phyloP scores from a whole-genome alignment of 2,329 filamentous ascomycete species.

The Diaporthe eres region DNA sequence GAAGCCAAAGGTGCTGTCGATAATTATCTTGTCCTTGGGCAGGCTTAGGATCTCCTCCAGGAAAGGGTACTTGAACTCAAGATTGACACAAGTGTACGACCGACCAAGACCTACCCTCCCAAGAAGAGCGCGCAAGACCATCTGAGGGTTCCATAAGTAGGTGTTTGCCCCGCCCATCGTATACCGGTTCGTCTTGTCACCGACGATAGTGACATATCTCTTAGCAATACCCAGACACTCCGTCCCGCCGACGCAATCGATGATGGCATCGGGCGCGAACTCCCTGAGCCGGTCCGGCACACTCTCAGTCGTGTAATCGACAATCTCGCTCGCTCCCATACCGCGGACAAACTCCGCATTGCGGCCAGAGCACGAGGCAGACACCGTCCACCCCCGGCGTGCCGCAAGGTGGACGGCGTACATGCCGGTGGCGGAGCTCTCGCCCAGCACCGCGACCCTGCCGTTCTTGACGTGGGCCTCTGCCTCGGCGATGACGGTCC shows the following conservation, averaged over 20 bases:
- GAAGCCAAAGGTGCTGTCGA: constrained; percentile 30
- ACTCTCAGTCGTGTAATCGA: constrained; percentile 43
- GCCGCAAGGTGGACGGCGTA: constrained; percentile 42
- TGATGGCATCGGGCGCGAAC: constrained; percentile 40
- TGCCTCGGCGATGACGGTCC: constrained; percentile 40
- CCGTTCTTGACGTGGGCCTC: constrained; percentile 32
- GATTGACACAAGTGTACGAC: constrained; percentile 35
- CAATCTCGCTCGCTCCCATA: constrained; percentile 41
- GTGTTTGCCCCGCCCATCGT: constrained; percentile 37
- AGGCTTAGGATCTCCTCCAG: constrained; percentile 17
- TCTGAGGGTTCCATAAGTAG: constrained; percentile 35
- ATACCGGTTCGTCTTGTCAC: constrained; percentile 42
- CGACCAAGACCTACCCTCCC: constrained; percentile 28
- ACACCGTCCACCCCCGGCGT: constrained; percentile 43
- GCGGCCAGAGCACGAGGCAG: constrained; percentile 43
- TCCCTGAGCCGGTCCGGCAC: constrained; percentile 4
- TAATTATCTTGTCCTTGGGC: constrained; percentile 19
- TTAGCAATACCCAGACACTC: constrained; percentile 41
- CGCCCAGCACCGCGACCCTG: constrained; percentile 43
- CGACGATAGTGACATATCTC: constrained; percentile 44
- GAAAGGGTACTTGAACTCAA: constrained; percentile 21
- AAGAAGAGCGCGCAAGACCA: constrained; percentile 30
- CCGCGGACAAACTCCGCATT: constrained; percentile 43
- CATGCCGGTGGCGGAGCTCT: constrained; percentile 44
- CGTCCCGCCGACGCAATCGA: constrained; percentile 43